phyloP scores from a whole-genome alignment of 2,329 filamentous ascomycete genomes.

The Scedosporium dehoogii region DNA sequence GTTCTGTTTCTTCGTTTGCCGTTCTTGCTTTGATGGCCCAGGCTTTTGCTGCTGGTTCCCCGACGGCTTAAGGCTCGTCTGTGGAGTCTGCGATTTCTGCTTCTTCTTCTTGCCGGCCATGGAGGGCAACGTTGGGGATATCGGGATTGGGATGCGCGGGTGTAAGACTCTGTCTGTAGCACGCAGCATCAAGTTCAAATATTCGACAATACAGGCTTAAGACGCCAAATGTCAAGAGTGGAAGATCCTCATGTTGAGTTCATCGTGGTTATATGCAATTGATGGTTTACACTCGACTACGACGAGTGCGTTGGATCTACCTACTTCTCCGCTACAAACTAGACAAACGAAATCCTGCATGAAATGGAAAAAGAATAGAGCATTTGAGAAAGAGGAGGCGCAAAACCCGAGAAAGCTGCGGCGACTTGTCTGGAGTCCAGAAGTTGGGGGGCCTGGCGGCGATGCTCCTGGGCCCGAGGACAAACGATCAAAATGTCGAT shows the following conservation, averaged over 20 bases:
- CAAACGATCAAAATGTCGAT: background rate
- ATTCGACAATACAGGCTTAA: background rate
- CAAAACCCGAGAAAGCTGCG: background rate
- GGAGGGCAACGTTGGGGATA: background rate
- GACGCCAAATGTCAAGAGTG: no score
- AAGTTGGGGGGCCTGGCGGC: background rate
- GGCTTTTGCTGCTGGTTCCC: no score
- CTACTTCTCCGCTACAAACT: background rate
- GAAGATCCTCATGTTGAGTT: background rate
- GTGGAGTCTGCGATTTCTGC: background rate
- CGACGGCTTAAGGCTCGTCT: background rate
- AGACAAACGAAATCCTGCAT: background rate
- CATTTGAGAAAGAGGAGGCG: background rate
- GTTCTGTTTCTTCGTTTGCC: no score
- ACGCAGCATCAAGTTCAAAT: background rate
- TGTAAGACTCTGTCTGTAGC: no score
- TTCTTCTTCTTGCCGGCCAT: slow-evolving; percentile 1
- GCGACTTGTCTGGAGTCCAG: background rate
- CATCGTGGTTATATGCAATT: background rate
- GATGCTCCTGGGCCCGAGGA: background rate
- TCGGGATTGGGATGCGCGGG: background rate
- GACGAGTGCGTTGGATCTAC: background rate
- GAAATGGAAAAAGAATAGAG: background rate
- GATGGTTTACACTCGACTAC: no score
- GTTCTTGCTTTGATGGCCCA: no score